Base-by-base conservation (phyloP, 352 stramenopile genomes). In the Phytophthora litchii region DNA sequence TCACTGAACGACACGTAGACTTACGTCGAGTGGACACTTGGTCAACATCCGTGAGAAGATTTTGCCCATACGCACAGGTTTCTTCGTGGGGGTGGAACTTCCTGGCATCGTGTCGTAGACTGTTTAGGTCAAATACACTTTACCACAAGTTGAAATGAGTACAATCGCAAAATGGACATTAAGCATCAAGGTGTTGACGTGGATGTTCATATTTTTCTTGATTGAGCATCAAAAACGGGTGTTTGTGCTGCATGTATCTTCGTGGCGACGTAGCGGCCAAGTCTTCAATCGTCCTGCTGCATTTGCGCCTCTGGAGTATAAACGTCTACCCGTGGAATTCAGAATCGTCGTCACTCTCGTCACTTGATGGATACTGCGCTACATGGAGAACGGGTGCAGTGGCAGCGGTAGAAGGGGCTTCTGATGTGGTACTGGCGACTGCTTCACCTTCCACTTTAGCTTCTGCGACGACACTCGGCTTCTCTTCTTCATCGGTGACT, bases 21-120 rank as follows among this genome's bases (percentile, higher is more conserved):
- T 44, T 72, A 91, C 83, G 36, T 91, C 81, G 0, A 83, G 46
- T 0, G 83, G 80, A 38, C 83, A 93, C 45, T 87, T 70, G 16
- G 56, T 38, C 32, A 89, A 41, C 83, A 93, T 93, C 6, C 86
- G 72, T 19, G 70, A 73, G 59, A 93, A 91, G 50, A 84, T 16
- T 38, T 86, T 78, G 50, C 76, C 76, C 81, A 93, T 79, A 25
- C 83, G 83, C 56, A 78, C 57, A 16, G 79, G 65, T 23, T 54
- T 44, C 46, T 81, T 80, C 53, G 63, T 69, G 1, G 47, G n/a
- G 21, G 60, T 64, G 4, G 56, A 41, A 11, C 40, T 57, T 36
- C 48, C 51, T 27, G 70, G 41, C 62, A 75, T 75, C 11, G 35
- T 29, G 20, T 20, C 40, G 11, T 43, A n/a, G 25, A 16, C 16